A percentile compares a stretch with the other conserved stretches of the same genome.
These are phyloP conservation scores for Leccinum variicolor DNA, from an alignment of 768 basidiomycete species.

Conservation along the genomic window DNA sequence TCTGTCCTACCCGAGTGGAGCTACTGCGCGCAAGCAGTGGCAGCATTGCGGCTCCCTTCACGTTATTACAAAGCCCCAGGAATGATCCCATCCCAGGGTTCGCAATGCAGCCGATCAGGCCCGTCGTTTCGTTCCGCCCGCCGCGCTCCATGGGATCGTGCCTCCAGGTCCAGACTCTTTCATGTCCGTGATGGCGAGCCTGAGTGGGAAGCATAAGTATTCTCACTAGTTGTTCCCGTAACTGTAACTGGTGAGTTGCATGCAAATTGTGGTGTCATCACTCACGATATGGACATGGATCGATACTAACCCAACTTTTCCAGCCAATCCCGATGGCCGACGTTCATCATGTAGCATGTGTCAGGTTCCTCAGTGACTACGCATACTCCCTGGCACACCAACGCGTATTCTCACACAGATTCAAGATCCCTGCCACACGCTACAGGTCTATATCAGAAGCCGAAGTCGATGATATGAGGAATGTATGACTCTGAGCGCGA, in stretches of 20 bases:
- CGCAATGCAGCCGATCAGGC: not conserved
- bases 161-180: not conserved
- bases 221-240: not conserved
- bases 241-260: not conserved
- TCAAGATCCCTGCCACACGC: not conserved
- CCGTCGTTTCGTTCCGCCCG: not conserved
- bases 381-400: not conserved
- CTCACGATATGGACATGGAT: not conserved
- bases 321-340: not conserved
- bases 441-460: not conserved
- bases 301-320: not conserved
- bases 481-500: not conserved
- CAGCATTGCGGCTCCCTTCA: not conserved
- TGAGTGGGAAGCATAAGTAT: not conserved
- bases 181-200: not conserved
- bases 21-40: not conserved
- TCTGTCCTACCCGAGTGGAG: not conserved
- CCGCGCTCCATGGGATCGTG: not conserved
- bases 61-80: not conserved
- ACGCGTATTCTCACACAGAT: not conserved
- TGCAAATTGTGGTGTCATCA: not conserved
- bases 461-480: not conserved
- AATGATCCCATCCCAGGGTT: not conserved
- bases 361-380: not conserved
- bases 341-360: not conserved